Base-by-base conservation (phyloP, 257 asterid species). In the Anisodus tanguticus region DNA sequence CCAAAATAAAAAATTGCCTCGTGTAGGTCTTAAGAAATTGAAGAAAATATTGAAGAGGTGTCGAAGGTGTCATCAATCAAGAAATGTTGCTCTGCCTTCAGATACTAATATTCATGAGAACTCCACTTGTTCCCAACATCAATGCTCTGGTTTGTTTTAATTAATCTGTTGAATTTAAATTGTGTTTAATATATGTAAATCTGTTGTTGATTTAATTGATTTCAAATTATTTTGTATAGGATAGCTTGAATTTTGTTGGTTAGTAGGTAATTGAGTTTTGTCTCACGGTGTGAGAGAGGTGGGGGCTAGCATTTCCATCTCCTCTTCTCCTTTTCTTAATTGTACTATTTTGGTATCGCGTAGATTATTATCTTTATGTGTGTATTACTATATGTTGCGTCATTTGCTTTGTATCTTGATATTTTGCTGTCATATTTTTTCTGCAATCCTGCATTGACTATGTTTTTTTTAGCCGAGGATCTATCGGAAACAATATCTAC, bases 21-120 rank as follows among this genome's bases (percentile, higher is more conserved):
- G 91, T 6, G 97, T 96, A 35, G 98, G 94, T 59, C 90, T 96
- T 87, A 96, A 96, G 86, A 92, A 93, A 31, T 96, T 96, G 47
- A 96, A 96, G 91, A 96, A 96, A 86, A 92, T 93, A 63, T 76
- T 96, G 88, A 96, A 96, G 81, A 87, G 82, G 35, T 96, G 98
- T 86, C 88, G 97, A 47, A 91, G 86, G 81, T 85, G 92, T 55
- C 47, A 85, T 4, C 80, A 74, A 26, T 87, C 90, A 0, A 84
- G 58, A 6, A 16, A 9, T 5, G 77, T 16, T 86, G 17, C 82
- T 8, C 31, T 37, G 22, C 70, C 55, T 72, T 69, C 15, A 16
- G 60, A 80, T 51, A 54, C 58, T 5, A 8, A 15, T 26, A 4
- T 51, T n/a, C 89, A 83, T 66, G 80, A 82, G 8, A 9, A 59